Conservation (phyloP, 495 filamentous ascomycete species). For the Xylaria grammica region DNA sequence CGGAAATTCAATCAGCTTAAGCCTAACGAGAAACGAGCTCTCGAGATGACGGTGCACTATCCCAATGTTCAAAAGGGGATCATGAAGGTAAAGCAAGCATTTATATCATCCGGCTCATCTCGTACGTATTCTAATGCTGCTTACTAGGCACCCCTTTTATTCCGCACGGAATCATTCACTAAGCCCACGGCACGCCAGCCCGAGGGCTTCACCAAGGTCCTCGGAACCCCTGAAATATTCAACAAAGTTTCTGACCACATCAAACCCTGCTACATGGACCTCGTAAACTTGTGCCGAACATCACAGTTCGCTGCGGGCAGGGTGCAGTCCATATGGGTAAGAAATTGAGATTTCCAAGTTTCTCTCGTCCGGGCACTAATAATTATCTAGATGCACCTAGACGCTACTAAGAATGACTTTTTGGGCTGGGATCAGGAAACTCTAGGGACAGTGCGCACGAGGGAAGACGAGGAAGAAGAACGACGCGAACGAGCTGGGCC, state of each 20-base stretch:
- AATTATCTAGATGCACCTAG: slow-evolving; percentile 13
- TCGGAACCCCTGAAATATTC: slow-evolving; percentile 23
- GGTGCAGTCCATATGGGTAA: slow-evolving; percentile 15
- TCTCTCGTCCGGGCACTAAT: not conserved
- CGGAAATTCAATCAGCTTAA: not conserved
- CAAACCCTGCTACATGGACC: slow-evolving; percentile 26
- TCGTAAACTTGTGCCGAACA: slow-evolving; percentile 25
- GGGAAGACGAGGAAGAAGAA: not conserved
- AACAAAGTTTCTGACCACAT: slow-evolving; percentile 14
- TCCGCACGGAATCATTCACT: not conserved
- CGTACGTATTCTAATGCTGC: not conserved
- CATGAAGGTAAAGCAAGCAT: slow-evolving; percentile 27
- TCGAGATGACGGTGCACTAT: slow-evolving; percentile 24
- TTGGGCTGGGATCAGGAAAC: not conserved
- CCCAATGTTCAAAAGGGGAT: slow-evolving; percentile 18
- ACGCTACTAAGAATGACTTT: not conserved
- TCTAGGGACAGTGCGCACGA: not conserved
- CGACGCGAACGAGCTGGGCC: not conserved
- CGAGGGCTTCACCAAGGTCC: not conserved
- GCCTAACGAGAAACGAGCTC: not conserved
- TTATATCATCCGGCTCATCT: not conserved
- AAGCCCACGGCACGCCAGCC: slow-evolving; percentile 15
- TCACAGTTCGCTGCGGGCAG: slow-evolving; percentile 21
- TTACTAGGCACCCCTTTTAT: slow-evolving; percentile 24
- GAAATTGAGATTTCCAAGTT: not conserved